Evolutionary conservation across 2,329 filamentous ascomycete genomes (phyloP).

Genomic region (Cytospora schulzeri): DNA sequence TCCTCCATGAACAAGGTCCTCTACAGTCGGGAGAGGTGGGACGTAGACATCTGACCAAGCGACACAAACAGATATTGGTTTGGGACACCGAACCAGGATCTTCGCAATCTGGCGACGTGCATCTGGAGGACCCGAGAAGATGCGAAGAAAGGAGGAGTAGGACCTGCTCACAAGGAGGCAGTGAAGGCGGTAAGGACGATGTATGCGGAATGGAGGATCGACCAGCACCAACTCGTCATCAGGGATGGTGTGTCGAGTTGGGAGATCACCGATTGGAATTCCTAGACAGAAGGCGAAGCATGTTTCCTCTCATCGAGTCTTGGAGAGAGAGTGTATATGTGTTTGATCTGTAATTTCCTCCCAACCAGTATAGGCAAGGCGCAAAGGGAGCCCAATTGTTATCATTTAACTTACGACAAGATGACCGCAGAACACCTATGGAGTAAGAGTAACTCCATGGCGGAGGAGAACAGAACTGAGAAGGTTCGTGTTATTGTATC

Average conservation of each 20-base stretch:
- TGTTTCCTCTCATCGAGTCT: background rate
- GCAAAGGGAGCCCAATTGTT: background rate
- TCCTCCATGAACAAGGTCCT: slow-evolving; percentile 2
- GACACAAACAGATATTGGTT: slow-evolving; percentile 76
- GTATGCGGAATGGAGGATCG: slow-evolving; percentile 70
- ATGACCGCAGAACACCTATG: background rate
- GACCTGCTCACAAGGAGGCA: slow-evolving; percentile 64
- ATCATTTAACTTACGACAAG: background rate
- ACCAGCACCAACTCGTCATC: slow-evolving; percentile 70
- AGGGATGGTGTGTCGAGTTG: slow-evolving; percentile 49
- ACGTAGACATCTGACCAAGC: background rate
- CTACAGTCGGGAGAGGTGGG: slow-evolving; percentile 10
- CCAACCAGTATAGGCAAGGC: background rate
- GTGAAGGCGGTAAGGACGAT: slow-evolving; percentile 64
- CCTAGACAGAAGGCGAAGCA: background rate
- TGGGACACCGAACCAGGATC: slow-evolving; percentile 67
- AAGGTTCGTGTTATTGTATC: background rate
- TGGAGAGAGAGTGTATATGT: background rate
- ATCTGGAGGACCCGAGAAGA: slow-evolving; percentile 64
- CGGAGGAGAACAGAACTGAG: background rate
- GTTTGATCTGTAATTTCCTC: background rate
- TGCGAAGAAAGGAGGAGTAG: slow-evolving; percentile 60
- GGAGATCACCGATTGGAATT: slow-evolving; percentile 32
- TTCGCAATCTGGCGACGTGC: slow-evolving; percentile 81
- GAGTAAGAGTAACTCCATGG: background rate